Conservation (phyloP, 2,329 filamentous ascomycete genomes). For the Colletotrichum navitas region DNA sequence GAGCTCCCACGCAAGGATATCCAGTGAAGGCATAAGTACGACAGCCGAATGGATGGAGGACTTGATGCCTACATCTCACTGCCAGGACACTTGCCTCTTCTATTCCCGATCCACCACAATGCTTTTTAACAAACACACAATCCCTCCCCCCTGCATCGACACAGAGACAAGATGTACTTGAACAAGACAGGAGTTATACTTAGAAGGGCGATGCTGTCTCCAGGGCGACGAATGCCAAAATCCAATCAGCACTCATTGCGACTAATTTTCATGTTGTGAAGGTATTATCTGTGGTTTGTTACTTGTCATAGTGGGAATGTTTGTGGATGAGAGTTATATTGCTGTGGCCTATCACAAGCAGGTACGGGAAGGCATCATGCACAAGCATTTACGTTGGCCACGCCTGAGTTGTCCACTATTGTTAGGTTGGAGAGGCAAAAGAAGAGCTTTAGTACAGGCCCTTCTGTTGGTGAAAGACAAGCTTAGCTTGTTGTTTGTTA, state of each 20-base stretch:
- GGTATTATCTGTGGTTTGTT: not conserved
- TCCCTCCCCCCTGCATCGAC: conserved; percentile 22
- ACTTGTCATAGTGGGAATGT: not conserved
- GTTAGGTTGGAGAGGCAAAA: not conserved
- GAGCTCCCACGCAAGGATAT: conserved; percentile 25
- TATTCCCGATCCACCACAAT: conserved; percentile 33
- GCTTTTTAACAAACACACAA: conserved; percentile 39
- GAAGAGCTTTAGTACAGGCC: not conserved
- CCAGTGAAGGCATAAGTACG: conserved; percentile 18
- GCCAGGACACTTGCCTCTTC: conserved; percentile 34
- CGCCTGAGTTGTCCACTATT: not conserved
- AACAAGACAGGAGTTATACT: conserved; percentile 32
- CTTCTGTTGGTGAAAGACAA: not conserved
- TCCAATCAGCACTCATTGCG: conserved; percentile 11
- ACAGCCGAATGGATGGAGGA: conserved; percentile 19
- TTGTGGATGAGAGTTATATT: not conserved
- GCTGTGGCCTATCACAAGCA: not conserved
- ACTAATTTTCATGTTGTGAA: not conserved
- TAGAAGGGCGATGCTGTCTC: conserved; percentile 33
- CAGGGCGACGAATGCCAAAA: conserved; percentile 35
- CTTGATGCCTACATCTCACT: conserved; percentile 25
- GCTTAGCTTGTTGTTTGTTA: not conserved
- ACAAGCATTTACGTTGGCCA: not conserved
- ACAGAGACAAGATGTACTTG: conserved; percentile 28
- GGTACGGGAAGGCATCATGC: not conserved